Evolutionary conservation across 257 asterid species (phyloP).

Genomic region (Striga asiatica): DNA sequence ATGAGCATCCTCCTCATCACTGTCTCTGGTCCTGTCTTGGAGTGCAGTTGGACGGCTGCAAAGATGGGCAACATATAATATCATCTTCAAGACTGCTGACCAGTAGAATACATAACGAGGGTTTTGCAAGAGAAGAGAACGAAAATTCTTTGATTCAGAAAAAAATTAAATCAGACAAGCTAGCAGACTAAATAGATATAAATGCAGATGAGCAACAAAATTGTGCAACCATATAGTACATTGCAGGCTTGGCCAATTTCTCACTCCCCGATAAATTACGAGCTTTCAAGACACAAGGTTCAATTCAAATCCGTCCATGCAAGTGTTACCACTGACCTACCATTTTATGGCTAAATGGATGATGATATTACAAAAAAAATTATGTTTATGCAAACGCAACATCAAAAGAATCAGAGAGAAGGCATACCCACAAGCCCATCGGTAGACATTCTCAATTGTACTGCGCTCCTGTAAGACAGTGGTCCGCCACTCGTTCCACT

Average conservation of each 20-base stretch:
- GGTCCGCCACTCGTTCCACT: conserved; percentile 71
- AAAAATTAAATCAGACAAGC: neutral
- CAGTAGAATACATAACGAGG: conserved; percentile 7
- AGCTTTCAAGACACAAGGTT: neutral
- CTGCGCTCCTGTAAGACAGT: conserved; percentile 73
- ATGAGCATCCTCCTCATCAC: conserved; percentile 83
- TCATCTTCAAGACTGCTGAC: conserved; percentile 4
- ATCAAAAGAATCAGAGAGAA: conserved; percentile 3
- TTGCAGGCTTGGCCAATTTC: too few species aligned
- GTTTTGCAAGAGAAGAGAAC: neutral
- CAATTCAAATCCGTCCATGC: neutral
- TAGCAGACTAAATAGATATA: too few species aligned
- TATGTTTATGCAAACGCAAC: conserved; percentile 1
- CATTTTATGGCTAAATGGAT: neutral
- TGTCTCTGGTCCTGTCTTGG: conserved; percentile 75
- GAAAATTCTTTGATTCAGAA: neutral
- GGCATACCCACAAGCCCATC: conserved; percentile 95
- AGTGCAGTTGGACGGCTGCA: conserved; percentile 92
- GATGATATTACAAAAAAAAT: neutral
- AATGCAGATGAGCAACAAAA: too few species aligned
- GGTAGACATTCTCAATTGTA: conserved; percentile 56
- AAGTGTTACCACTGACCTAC: neutral
- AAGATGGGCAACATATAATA: conserved; percentile 13
- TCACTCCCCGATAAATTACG: neutral
- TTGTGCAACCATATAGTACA: too few species aligned